A percentile compares a stretch with the other conserved stretches of the same genome.
Conservation (phyloP, 2,329 filamentous ascomycete genomes). For the Clonostachys byssicola region DNA sequence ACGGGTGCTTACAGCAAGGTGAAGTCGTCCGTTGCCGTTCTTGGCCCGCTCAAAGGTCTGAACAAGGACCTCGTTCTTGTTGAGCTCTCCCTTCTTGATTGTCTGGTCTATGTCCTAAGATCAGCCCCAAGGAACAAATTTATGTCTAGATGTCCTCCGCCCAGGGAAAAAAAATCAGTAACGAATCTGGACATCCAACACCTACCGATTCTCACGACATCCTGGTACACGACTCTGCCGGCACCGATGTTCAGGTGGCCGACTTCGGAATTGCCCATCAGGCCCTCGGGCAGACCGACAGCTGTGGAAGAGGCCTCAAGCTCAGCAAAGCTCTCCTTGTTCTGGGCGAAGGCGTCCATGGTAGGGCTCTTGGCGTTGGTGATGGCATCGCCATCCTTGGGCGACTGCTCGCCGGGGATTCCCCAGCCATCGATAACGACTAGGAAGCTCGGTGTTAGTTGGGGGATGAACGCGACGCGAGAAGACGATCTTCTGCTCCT, state of each 20-base stretch:
- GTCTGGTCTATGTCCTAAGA: slow-evolving; percentile 56
- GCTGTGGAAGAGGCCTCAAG: slow-evolving; percentile 95
- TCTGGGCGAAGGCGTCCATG: slow-evolving; percentile 89
- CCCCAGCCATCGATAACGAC: slow-evolving; percentile 99
- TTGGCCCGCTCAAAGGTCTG: slow-evolving; percentile 74
- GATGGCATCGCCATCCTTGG: slow-evolving; percentile 91
- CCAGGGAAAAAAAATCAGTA: background rate
- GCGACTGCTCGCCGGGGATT: slow-evolving; percentile 74
- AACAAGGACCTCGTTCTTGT: slow-evolving; percentile 73
- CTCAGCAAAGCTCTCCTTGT: slow-evolving; percentile 80
- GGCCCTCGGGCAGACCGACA: slow-evolving; percentile 89
- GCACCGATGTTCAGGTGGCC: slow-evolving; percentile 98
- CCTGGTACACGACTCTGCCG: slow-evolving; percentile 96
- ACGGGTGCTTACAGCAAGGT: slow-evolving; percentile 53
- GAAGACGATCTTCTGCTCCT: background rate
- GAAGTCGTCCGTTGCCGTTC: slow-evolving; percentile 84
- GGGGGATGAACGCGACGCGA: background rate
- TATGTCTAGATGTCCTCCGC: no score
- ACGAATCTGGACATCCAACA: background rate
- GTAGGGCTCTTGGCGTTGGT: slow-evolving; percentile 86
- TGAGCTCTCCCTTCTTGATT: slow-evolving; percentile 79
- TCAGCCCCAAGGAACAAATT: background rate
- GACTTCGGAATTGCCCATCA: slow-evolving; percentile 99
- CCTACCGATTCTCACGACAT: slow-evolving; percentile 77
- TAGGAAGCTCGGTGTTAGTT: slow-evolving; percentile 22